Evolutionary conservation across 768 basidiomycete genomes (phyloP).

Genomic region (Aureoboletus auriporus): DNA sequence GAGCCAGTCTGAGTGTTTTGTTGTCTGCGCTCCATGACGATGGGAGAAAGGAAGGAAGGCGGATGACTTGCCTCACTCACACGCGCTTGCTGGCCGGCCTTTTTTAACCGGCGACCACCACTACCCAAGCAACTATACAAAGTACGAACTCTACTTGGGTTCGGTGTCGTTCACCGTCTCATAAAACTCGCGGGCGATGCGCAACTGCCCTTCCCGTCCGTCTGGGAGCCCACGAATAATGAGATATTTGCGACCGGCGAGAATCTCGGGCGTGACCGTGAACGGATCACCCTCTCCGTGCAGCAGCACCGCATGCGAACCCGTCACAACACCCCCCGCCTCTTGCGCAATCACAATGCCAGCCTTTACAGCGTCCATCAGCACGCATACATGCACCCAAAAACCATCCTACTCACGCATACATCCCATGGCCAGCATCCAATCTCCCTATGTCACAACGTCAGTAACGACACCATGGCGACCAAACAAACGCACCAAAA

Average conservation of each 20-base stretch:
- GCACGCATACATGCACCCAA: constrained; percentile 76
- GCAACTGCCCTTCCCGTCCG: constrained; percentile 65
- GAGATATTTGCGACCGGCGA: constrained; percentile 78
- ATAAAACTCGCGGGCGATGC: constrained; percentile 84
- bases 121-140: no score
- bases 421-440: constrained; percentile 72
- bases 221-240: constrained; percentile 64
- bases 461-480: background rate
- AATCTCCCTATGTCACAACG: constrained; percentile 56
- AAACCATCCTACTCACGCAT: constrained; percentile 55
- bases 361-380: constrained; percentile 41
- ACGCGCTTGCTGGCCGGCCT: constrained; percentile 1
- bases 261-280: constrained; percentile 62
- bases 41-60: background rate
- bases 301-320: constrained; percentile 53
- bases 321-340: constrained; percentile 78
- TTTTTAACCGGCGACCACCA: constrained; percentile 8
- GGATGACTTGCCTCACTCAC: constrained; percentile 12
- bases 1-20: constrained; percentile 4
- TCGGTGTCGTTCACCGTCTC: constrained; percentile 72
- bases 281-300: constrained; percentile 40
- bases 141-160: constrained; percentile 35
- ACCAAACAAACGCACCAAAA: constrained; percentile 60
- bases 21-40: constrained; percentile 19
- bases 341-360: constrained; percentile 90